phyloP scores from a whole-genome alignment of 345 rosid species.

The Pistacia atlantica region DNA sequence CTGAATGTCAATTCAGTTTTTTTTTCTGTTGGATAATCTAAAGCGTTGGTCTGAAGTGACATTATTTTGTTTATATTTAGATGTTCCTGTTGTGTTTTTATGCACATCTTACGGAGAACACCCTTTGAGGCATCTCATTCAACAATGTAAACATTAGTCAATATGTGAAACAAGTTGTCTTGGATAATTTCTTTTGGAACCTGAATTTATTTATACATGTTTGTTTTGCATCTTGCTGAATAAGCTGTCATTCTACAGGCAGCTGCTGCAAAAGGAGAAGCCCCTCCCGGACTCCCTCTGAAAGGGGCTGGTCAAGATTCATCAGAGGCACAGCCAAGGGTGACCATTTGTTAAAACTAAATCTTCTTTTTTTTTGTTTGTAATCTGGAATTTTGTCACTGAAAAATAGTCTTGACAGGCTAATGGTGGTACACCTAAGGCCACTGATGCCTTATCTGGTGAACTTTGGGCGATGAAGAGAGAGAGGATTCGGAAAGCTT shows the following conservation, averaged over 20 bases:
- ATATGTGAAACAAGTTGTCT: background rate
- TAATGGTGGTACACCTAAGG: conserved; percentile 76
- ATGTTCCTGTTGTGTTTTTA: background rate
- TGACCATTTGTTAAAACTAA: conserved; percentile 33
- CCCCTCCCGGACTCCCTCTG: conserved; percentile 98
- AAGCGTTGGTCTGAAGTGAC: too few relatives aligned
- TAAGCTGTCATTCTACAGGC: conserved; percentile 56
- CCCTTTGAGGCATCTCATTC: background rate
- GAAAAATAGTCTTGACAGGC: conserved; percentile 44
- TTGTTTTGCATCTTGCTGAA: conserved; percentile 17
- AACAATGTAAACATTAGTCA: background rate
- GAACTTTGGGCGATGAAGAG: conserved; percentile 92
- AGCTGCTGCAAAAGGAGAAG: conserved; percentile 99
- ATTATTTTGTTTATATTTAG: background rate
- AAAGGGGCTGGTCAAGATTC: conserved; percentile 99
- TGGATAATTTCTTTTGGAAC: background rate
- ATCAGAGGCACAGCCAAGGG: conserved; percentile 85
- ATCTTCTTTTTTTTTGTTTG: conserved; percentile 12
- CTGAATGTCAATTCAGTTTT: background rate
- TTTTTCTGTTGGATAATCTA: background rate
- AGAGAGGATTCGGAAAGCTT: conserved; percentile 87
- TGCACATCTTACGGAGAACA: background rate
- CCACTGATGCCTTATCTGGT: conserved; percentile 93
- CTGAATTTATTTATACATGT: background rate
- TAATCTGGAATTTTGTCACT: conserved; percentile 17